phyloP scores from a whole-genome alignment of 2,329 filamentous ascomycete genomes.

The Corniculantispora saksenae region DNA sequence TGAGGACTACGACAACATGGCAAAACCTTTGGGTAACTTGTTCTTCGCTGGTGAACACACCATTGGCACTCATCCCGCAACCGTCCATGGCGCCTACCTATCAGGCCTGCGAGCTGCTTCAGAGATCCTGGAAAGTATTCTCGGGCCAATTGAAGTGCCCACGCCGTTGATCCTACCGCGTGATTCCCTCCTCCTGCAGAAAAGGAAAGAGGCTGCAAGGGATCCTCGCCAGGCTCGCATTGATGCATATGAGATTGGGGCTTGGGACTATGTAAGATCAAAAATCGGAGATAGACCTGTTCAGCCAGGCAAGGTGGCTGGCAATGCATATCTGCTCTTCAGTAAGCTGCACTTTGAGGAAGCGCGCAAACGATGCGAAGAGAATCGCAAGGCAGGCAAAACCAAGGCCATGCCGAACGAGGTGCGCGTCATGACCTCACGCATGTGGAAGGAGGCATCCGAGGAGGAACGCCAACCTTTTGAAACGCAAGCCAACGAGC shows the following conservation, averaged over 20 bases:
- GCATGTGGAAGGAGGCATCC: slow-evolving; percentile 83
- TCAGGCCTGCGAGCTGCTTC: slow-evolving; percentile 88
- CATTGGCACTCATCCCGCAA: slow-evolving; percentile 91
- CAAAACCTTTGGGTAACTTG: slow-evolving; percentile 77
- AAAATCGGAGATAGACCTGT: slow-evolving; percentile 73
- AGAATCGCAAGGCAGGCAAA: slow-evolving; percentile 62
- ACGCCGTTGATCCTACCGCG: slow-evolving; percentile 72
- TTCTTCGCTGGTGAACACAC: slow-evolving; percentile 98
- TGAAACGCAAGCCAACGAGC: slow-evolving; percentile 69
- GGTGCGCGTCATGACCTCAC: slow-evolving; percentile 80
- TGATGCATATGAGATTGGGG: slow-evolving; percentile 57
- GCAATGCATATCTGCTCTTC: slow-evolving; percentile 87
- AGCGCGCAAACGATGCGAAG: slow-evolving; percentile 61
- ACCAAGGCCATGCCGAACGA: slow-evolving; percentile 73
- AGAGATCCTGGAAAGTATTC: slow-evolving; percentile 77
- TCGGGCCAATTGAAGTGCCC: slow-evolving; percentile 79
- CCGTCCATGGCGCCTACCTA: slow-evolving; percentile 93
- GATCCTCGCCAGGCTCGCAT: slow-evolving; percentile 54
- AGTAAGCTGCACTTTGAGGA: slow-evolving; percentile 75
- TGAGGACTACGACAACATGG: slow-evolving; percentile 92
- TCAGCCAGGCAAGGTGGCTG: slow-evolving; percentile 70
- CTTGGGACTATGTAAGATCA: slow-evolving; percentile 52
- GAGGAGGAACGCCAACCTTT: slow-evolving; percentile 75
- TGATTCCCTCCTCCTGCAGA: slow-evolving; percentile 50
- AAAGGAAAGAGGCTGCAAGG: slow-evolving; percentile 55